Evolutionary conservation across 495 filamentous ascomycete genomes (phyloP).

Genomic region (Neurospora hispaniola): DNA sequence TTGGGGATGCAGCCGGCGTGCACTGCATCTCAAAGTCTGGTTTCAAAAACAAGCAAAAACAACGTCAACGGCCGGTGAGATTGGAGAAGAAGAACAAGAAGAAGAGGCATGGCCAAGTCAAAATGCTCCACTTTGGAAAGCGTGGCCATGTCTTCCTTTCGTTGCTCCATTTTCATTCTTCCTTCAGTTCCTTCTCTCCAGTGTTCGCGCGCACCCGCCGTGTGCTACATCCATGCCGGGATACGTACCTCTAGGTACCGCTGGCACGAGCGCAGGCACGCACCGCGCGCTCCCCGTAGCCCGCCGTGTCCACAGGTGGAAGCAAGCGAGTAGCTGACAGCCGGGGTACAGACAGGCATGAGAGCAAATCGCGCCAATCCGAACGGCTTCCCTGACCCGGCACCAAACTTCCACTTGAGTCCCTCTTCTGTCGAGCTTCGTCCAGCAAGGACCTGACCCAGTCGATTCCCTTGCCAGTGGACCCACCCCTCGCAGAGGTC

Average conservation of each 20-base stretch:
- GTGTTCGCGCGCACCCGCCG: neutral
- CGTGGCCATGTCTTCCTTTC: neutral
- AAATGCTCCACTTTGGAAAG: neutral
- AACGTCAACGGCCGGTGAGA: neutral
- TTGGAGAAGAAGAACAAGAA: neutral
- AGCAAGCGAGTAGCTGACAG: neutral
- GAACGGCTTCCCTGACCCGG: neutral
- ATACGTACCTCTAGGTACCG: neutral
- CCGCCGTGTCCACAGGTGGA: neutral
- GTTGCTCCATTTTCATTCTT: neutral
- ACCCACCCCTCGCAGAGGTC: neutral
- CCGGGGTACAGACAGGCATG: neutral
- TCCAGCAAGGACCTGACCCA: neutral
- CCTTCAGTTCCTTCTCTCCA: neutral
- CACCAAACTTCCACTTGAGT: neutral
- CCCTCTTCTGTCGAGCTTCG: neutral
- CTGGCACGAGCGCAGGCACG: neutral
- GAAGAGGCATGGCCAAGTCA: neutral
- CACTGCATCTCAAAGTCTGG: neutral
- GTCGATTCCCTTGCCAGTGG: neutral
- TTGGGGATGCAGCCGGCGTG: neutral
- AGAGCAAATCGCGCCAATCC: neutral
- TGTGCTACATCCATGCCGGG: neutral
- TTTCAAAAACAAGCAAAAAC: neutral
- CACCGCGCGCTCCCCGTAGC: neutral